Evolutionary conservation across 805 yeast genomes (phyloP).

Genomic region (Debaryomyces castellii): DNA sequence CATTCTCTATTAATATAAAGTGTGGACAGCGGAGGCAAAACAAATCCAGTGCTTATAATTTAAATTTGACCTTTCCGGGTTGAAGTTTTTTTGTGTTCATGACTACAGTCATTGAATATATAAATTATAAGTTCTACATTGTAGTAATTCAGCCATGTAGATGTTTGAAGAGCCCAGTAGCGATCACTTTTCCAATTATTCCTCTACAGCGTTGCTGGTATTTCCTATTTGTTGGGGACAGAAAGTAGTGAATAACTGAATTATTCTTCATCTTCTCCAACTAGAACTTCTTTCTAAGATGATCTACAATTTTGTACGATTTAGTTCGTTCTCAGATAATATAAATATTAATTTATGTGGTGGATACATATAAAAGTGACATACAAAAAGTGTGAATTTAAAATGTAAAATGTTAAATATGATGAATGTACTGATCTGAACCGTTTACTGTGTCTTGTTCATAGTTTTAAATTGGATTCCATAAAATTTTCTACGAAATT

Average conservation of each 20-base stretch:
- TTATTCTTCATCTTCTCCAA: too few relatives aligned
- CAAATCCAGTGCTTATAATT: conserved; percentile 9
- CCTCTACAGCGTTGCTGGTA: too few relatives aligned
- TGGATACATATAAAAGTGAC: not conserved
- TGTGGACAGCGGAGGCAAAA: conserved; percentile 51
- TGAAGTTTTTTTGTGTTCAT: conserved; percentile 2
- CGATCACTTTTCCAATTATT: too few relatives aligned
- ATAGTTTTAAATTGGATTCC: not conserved
- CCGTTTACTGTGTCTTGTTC: not conserved
- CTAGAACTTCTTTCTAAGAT: too few relatives aligned
- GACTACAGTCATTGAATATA: not conserved
- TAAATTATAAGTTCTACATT: conserved; percentile 6
- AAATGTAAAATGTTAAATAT: not conserved
- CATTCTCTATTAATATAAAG: conserved; percentile 29
- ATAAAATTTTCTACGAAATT: not conserved
- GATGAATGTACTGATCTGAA: not conserved
- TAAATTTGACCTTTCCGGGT: conserved; percentile 3
- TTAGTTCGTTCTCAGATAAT: not conserved
- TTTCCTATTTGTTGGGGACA: too few relatives aligned
- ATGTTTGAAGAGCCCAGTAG: too few relatives aligned
- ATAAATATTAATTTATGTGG: not conserved
- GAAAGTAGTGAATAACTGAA: too few relatives aligned
- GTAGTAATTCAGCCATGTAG: not conserved
- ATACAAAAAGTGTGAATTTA: not conserved
- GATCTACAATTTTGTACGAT: too few relatives aligned